These are phyloP conservation scores for Stylonectria norvegica DNA, from an alignment of 2,329 filamentous ascomycete genomes.

Conservation along the genomic window DNA sequence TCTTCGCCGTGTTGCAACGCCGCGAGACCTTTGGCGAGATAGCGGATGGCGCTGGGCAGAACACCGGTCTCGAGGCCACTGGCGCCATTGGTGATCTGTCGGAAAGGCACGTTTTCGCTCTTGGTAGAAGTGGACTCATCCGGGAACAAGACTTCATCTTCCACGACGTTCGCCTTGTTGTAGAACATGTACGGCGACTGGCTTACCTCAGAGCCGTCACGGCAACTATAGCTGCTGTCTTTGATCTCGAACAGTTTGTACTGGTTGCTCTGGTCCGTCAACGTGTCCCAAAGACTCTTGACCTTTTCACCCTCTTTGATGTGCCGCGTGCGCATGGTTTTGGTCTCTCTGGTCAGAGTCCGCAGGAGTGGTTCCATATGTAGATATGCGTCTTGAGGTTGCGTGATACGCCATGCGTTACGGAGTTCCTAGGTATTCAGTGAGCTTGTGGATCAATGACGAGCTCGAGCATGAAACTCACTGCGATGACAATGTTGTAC, in stretches of 20 bases:
- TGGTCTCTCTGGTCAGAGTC: constrained; percentile 18
- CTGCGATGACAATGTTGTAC: constrained; percentile 20
- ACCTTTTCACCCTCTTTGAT: constrained; percentile 23
- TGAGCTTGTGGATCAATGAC: neutral
- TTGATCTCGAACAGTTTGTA: constrained; percentile 14
- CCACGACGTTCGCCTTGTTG: constrained; percentile 20
- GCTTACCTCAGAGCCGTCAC: constrained; percentile 3
- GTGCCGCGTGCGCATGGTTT: constrained; percentile 23
- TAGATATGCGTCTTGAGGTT: constrained; percentile 19
- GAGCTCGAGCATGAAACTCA: neutral
- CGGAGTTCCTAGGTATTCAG: constrained; percentile 21
- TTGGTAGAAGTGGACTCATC: constrained; percentile 17
- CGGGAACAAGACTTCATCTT: constrained; percentile 26
- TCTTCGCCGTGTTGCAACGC: constrained; percentile 9
- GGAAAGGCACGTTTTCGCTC: constrained; percentile 17
- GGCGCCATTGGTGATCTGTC: constrained; percentile 22
- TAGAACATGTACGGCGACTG: constrained; percentile 24
- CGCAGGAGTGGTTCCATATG: constrained; percentile 23
- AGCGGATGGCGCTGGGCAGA: constrained; percentile 9
- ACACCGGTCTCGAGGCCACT: constrained; percentile 15
- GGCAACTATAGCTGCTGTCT: constrained; percentile 3
- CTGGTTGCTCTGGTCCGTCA: constrained; percentile 15
- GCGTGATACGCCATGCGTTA: constrained; percentile 23
- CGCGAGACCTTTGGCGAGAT: constrained; percentile 12
- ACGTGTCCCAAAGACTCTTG: constrained; percentile 22